Base-by-base conservation (phyloP, 345 rosid species). In the Brassica juncea region DNA sequence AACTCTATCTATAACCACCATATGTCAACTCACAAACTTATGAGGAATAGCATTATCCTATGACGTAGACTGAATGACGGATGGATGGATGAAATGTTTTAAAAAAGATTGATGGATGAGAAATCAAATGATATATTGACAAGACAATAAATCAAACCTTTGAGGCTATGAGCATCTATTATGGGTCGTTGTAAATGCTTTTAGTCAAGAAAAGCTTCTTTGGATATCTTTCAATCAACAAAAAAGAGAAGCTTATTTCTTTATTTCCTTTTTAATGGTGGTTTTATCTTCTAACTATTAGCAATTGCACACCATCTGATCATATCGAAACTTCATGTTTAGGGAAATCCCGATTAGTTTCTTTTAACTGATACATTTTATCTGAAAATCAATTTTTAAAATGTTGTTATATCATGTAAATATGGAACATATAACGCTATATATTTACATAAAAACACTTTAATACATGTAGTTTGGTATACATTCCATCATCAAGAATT, bases 121-220 rank as follows among this genome's bases (percentile, higher is more conserved):
- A 70, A 59, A 52, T 42, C 42, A 8, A 62, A 70, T 62, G 70
- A 63, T 70, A 47, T 32, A 52, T 70, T 52, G 80, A 77, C 55
- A 70, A 62, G 80, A 52, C 57, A 49, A 70, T 60, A 52, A 49
- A 52, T 70, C 64, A 70, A 77, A 71, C 74, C 69, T 69, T 31
- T 9, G 80, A 60, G 28, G 28, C 32, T 76, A 49, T 12, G 61
- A 68, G 61, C 68, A 28, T 39, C 31, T 57, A 3, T 65, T 32
- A 58, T 11, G 58, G 68, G 31, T 57, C 21, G 19, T 35, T 75
- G 42, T 66, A 66, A 55, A 57, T 55, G 58, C 31, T 39, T 66
- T 32, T 64, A 32, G 23, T 49, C 55, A 64, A 49, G 60, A 74
- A 52, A 47, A 47, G 19, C 37, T 12, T 57, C 61, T 19, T 57